These are phyloP conservation scores for Arachnomyces sp. DNA, from an alignment of 2,329 filamentous ascomycete genomes.

Conservation along the genomic window DNA sequence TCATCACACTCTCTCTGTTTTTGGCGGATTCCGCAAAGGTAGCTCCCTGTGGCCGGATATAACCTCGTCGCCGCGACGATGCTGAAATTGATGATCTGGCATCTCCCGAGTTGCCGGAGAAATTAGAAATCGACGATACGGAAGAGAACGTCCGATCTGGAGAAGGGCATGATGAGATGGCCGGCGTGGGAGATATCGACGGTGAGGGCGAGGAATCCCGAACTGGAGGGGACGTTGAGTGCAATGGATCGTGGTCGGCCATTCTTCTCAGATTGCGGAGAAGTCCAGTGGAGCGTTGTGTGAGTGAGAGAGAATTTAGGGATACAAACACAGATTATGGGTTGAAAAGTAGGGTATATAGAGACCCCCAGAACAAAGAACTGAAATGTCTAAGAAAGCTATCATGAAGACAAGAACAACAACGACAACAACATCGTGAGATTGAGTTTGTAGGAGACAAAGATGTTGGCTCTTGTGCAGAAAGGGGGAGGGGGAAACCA, in stretches of 20 bases:
- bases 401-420: too few relatives aligned
- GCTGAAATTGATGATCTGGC: constrained; percentile 36
- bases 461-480: too few relatives aligned
- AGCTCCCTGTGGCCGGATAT: constrained; percentile 78
- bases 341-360: too few relatives aligned
- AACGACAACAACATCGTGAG: too few relatives aligned
- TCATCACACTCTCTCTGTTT: constrained; percentile 90
- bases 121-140: constrained; percentile 38
- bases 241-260: constrained; percentile 10
- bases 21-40: constrained; percentile 85
- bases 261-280: constrained; percentile 2
- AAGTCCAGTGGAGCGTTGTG: not conserved
- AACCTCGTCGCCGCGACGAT: constrained; percentile 60
- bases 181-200: constrained; percentile 34
- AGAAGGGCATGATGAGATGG: constrained; percentile 37
- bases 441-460: too few relatives aligned
- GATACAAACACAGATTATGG: too few relatives aligned
- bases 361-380: too few relatives aligned
- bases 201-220: constrained; percentile 34
- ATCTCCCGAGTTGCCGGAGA: constrained; percentile 36
- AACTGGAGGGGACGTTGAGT: constrained; percentile 16
- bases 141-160: constrained; percentile 40
- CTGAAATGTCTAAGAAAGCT: too few relatives aligned
- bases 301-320: not conserved
- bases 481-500: too few relatives aligned